A percentile compares a stretch with the other conserved stretches of the same genome.
Evolutionary conservation across 768 basidiomycete species (phyloP).

Genomic region (Heimioporus sp.): DNA sequence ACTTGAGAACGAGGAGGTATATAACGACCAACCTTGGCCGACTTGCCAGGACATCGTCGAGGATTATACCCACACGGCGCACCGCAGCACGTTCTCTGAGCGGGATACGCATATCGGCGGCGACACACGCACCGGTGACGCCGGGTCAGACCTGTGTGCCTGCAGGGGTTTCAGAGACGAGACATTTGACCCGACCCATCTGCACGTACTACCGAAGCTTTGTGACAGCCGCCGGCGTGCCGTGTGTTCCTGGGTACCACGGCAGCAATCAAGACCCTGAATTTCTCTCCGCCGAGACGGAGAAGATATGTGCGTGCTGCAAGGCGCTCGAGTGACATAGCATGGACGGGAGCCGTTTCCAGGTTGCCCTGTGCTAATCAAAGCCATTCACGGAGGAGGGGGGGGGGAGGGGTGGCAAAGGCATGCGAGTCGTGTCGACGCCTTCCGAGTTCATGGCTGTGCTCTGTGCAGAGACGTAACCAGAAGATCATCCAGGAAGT

Average conservation of each 20-base stretch:
- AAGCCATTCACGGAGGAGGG: constrained; percentile 96
- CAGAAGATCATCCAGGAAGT: constrained; percentile 97
- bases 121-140: constrained; percentile 8
- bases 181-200: neutral
- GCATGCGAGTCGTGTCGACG: constrained; percentile 81
- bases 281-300: constrained; percentile 66
- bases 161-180: constrained; percentile 2
- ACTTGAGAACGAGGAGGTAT: constrained; percentile 1
- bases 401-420: constrained; percentile 95
- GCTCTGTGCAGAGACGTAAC: constrained; percentile 87
- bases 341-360: neutral
- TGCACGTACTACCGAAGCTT: constrained; percentile 10
- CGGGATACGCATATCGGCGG: constrained; percentile 16
- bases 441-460: constrained; percentile 76
- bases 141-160: constrained; percentile 5
- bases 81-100: constrained; percentile 23
- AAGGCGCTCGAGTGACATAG: neutral
- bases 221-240: constrained; percentile 74
- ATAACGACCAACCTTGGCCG: too few species aligned
- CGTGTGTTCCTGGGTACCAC: constrained; percentile 94
- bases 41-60: neutral
- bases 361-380: constrained; percentile 93
- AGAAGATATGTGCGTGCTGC: constrained; percentile 56
- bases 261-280: constrained; percentile 74
- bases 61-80: too few species aligned